Evolutionary conservation across 345 rosid species (phyloP), one percentile per base, ranked within the genome.

Genomic region (Combretum micranthum): DNA sequence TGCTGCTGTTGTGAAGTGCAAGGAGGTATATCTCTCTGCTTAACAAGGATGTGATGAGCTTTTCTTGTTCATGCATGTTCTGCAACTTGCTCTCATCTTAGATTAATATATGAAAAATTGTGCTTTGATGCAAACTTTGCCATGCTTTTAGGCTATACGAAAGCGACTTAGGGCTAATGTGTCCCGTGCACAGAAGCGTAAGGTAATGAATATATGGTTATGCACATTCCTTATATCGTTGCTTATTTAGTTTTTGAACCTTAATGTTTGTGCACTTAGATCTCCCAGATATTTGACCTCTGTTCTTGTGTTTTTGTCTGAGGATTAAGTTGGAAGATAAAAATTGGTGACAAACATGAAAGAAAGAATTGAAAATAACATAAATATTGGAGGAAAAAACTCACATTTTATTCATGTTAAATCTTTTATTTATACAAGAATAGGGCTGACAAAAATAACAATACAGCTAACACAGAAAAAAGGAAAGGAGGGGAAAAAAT

Each of bases 101-200:
- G 52, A 20, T 51, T 56, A 39, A 12, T 48, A 15, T n/a, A 56
- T 57, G 50, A 37, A 23, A 50, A n/a, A 25, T 56, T 57, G 44
- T 39, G 17, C 20, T 15, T 42, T 65, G 9, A 32, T 32, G 39
- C 39, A 32, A 32, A 32, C 37, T 44, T 52, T 65, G 44, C 64
- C 63, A 42, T 55, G 62, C 26, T 23, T 66, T 62, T 81, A 94
- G 97, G 81, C 93, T 51, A 80, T 90, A 75, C 77, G 84, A 69
- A 94, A 87, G 76, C 79, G 88, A 60, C 74, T 74, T 23, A 84
- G 99, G 76, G 99, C 96, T 57, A 90, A 94, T 64, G 95, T 90
- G 64, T 90, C 99, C 71, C 95, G 97, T 53, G 88, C 93, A 22
- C 90, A 82, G 72, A 94, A 94, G 79, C 92, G 99, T 55, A 94